Evolutionary conservation across 176 grass and related monocot genomes (phyloP).

Genomic region (Eleusine coracana): DNA sequence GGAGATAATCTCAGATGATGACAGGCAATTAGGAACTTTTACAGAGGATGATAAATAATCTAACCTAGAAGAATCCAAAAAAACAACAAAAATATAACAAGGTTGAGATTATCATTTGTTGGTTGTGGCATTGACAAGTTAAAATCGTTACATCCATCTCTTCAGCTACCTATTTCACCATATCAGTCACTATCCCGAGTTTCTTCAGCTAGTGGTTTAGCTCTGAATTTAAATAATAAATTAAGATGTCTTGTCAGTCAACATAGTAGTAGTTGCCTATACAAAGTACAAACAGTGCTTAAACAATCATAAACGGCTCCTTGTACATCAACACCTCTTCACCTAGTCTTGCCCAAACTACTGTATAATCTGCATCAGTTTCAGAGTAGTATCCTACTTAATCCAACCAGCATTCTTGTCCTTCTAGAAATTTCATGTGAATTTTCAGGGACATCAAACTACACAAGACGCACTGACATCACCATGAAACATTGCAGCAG

Average conservation of each 20-base stretch:
- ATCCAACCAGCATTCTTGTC: neutral
- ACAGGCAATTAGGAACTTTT: neutral
- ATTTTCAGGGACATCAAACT: neutral
- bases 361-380: neutral
- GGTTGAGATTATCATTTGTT: neutral
- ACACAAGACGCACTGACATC: neutral
- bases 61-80: neutral
- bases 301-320: constrained; percentile 2
- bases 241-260: neutral
- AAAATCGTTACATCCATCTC: neutral
- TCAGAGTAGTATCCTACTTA: neutral
- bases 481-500: neutral
- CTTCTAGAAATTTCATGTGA: neutral
- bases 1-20: neutral
- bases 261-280: neutral
- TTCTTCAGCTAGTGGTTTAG: neutral
- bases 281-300: neutral
- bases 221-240: neutral
- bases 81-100: neutral
- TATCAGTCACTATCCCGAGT: neutral
- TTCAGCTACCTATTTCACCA: neutral
- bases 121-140: neutral
- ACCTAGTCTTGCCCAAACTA: neutral
- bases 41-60: neutral
- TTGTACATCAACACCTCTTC: neutral